Evolutionary conservation across 768 basidiomycete genomes (phyloP), one percentile per base, ranked within the genome.

Genomic region (Tubosaeta brunneosetosa): DNA sequence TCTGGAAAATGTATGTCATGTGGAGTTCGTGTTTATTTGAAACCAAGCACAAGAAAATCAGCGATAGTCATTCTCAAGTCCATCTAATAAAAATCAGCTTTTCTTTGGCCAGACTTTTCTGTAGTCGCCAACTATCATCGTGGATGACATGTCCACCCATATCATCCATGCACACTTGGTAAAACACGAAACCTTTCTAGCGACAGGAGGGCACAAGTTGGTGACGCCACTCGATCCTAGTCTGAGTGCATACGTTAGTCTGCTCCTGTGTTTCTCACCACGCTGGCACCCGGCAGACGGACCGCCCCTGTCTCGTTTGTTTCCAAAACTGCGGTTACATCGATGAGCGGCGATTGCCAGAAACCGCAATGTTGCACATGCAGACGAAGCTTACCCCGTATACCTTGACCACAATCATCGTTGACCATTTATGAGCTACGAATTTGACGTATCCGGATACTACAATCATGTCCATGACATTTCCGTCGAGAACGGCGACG

Each of bases 401-500:
- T 14, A 26, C 19, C 16, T 33, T 46, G 1, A 55, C n/a, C 4
- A 4, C 29, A 9, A 51, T 57, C 22, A 11, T 54, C 19, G 50
- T 52, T 10, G 55, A 52, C 17, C 50, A 63, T 25, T 52, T 60
- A 3, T 43, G 50, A 4, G n/a, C 1, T 17, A 53, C 54, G 10
- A 50, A 44, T 19, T 59, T 19, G 49, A 63, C 16, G 7, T 69
- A 27, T 60, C 56, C 6, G 68, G 68, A 14, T 66, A 66, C 34
- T 63, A 65, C 51, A 63, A 64, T 47, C 61, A 62, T 36, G 65
- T 73, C 17, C 68, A 71, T 44, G 68, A 72, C 33, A 60, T 71
- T 40, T 58, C 61, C 6, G 66, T 72, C 19, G 69, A 68, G 47
- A 69, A 64, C 38, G 67, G 61, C 19, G 60, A 64, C 32, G 61